Percentiles rank a stretch among this genome's conserved stretches.
Conservation (phyloP, 306 rosid genomes). For the Corylus americana region DNA sequence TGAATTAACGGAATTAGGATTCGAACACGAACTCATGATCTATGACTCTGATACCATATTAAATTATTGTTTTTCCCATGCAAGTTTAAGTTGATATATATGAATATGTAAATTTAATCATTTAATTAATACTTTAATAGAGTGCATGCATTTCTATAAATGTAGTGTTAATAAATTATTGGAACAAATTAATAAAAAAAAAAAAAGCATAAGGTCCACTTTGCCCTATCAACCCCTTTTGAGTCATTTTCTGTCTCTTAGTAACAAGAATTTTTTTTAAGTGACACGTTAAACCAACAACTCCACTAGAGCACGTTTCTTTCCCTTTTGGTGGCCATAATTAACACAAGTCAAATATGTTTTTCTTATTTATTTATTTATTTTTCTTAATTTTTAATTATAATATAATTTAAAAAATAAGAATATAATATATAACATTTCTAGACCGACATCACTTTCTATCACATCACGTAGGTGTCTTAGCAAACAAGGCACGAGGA, state of each 20-base stretch:
- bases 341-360: neutral
- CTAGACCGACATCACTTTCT: neutral
- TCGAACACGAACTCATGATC: no score
- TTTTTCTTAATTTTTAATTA: neutral
- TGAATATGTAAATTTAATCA: no score
- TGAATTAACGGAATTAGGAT: no score
- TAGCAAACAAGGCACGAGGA: neutral
- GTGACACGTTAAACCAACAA: neutral
- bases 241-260: neutral
- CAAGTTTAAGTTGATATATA: no score
- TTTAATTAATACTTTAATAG: no score
- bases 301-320: neutral
- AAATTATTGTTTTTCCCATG: no score
- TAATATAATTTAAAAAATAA: no score
- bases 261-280: neutral
- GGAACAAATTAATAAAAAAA: neutral
- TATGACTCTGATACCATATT: no score
- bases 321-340: neutral
- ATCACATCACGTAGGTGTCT: neutral
- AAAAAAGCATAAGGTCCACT: neutral
- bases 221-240: neutral
- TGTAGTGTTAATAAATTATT: neutral
- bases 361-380: neutral
- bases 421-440: no score
- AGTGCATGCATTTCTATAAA: neutral